These are phyloP conservation scores for Colletotrichum sp. DNA, from an alignment of 2,329 filamentous ascomycete genomes.

Conservation along the genomic window DNA sequence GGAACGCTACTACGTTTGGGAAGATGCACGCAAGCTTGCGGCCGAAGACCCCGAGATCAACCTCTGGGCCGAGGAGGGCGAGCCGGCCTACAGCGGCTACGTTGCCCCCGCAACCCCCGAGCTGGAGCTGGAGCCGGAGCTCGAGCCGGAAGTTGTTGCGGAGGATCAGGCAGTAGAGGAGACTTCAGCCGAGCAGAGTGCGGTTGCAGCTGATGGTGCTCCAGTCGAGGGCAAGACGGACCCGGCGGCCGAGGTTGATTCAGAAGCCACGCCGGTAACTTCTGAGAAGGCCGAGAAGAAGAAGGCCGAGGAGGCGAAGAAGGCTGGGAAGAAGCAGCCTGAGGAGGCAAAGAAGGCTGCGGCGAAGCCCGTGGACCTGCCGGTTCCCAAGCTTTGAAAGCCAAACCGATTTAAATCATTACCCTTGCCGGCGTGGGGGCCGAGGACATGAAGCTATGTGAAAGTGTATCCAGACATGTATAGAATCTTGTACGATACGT, in stretches of 20 bases:
- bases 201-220: neutral
- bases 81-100: conserved; percentile 45
- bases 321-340: neutral
- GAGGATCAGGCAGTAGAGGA: neutral
- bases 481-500: conserved; percentile 22
- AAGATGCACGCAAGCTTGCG: conserved; percentile 73
- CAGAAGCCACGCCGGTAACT: neutral
- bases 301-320: neutral
- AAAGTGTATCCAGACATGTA: conserved; percentile 20
- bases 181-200: neutral
- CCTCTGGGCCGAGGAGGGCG: conserved; percentile 43
- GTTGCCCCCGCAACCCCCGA: conserved; percentile 42
- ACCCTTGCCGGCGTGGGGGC: neutral
- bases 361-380: conserved; percentile 5
- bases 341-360: neutral
- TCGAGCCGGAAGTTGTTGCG: neutral
- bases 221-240: neutral
- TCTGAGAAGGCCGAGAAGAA: neutral
- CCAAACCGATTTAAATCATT: neutral
- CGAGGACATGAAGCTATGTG: conserved; percentile 4
- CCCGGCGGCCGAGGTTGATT: neutral
- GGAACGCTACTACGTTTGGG: conserved; percentile 88
- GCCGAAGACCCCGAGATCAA: conserved; percentile 71
- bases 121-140: neutral
- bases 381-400: conserved; percentile 11